Base-by-base conservation (phyloP, 495 filamentous ascomycete genomes). In the Aspergillus nidulans region DNA sequence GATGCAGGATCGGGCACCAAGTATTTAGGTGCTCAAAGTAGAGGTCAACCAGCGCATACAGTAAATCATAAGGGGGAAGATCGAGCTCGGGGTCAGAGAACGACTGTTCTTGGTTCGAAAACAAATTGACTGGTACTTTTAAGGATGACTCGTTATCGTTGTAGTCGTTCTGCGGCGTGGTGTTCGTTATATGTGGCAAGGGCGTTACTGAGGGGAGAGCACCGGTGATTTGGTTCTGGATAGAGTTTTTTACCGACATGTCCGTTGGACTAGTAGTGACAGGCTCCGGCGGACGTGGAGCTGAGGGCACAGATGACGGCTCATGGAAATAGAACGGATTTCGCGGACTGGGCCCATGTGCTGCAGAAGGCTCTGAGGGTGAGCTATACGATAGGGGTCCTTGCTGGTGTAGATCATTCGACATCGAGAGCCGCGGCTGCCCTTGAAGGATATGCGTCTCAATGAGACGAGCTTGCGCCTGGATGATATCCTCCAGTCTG, bases 21-120 rank as follows among this genome's bases (percentile, higher is more conserved):
- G 89, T 87, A 64, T 95, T 92, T 65, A 96, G 83, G 57, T 94
- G 88, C 59, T 92, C 88, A 67, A 96, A 96, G 67, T 92, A 96
- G 2, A 95, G 75, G 63, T 95, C 89, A 6, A 88, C 86, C 21
- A 95, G 71, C 1, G 86, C 83, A 58, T 90, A 94, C 6, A 95
- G 69, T 18, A 95, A 67, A 67, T 92, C 89, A 55, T 95, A 92
- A 6, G 91, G 90, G 1, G 91, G 91, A 16, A 95, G 80, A 55
- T 91, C 88, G 45, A 88, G 77, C 58, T 92, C 88, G 5, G 84
- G 78, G 71, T 73, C 63, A 66, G 78, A 58, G 10, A 76, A 56
- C 4, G 71, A 74, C 47, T 72, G 69, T 51, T 74, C 71, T 25
- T 77, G 72, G 34, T 73, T 77, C 30, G 65, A 63, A 48, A 69